Base-by-base conservation (phyloP, 768 basidiomycete species). In the Cubamyces lactineus region DNA sequence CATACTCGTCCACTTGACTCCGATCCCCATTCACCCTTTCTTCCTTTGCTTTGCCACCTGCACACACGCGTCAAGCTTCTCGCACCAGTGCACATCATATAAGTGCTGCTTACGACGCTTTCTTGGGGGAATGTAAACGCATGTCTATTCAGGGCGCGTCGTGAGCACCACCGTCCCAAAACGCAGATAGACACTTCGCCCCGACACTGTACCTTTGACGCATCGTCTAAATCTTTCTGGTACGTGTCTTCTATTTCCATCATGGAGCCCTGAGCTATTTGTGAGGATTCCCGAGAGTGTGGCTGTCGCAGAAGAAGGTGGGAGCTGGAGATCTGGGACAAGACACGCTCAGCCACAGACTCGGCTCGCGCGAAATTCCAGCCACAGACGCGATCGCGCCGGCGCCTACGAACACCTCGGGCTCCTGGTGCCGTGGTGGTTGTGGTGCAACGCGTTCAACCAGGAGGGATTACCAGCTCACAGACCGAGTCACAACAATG, bases 61-160 rank as follows among this genome's bases (percentile, higher is more conserved):
- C 28, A 28, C 7, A 24, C 7, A 17, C 5, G 42, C 24, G 5
- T 15, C 5, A 7, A n/a, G 48, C n/a, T n/a, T 21, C 21, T 46
- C 17, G 9, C n/a, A 43, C 3, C 59, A 43, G 13, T 39, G 16
- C 53, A 53, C 16, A 28, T 5, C 40, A 13, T 12, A 34, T 15
- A 13, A 19, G 13, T n/a, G 7, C 2, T n/a, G 21, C 60, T 53
- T 24, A 57, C 54, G 23, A 24, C 39, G 11, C 4, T 53, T 41
- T 42, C 57, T 60, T 0, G 69, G 63, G 12, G 70, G 57, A 17
- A 72, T 62, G 53, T 67, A 70, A 34, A 70, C 49, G 41, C 68
- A 69, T 11, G 67, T 63, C 71, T 72, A 53, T 11, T 17, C 12
- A 19, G 26, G 0, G 12, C n/a, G 11, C 43, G 40, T 12, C 11